Base-by-base conservation (phyloP, 108 stramenopile species). In the Conticribra guillardii region DNA sequence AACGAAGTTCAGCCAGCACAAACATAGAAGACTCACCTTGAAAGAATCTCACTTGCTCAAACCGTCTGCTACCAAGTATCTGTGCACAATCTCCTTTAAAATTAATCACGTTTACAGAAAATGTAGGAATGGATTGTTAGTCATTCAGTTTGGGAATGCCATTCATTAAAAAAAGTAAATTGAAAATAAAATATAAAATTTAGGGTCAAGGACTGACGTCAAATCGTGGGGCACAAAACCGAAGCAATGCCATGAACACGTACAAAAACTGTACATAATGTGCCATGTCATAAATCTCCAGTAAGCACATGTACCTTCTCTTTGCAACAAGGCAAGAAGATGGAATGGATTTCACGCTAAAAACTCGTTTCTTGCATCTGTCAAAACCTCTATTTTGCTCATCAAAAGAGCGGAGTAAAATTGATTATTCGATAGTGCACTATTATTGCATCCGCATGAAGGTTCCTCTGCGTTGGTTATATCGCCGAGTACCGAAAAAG, bases 171-270 rank as follows among this genome's bases (percentile, higher is more conserved):
- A 16, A 52, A 4, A 18, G 41, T 7, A 14, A 11, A 44, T 44
- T 44, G 41, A 11, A 44, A 11, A 14, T 14, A 11, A 44, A 7
- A 11, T 7, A 14, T 44, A 44, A 41, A 41, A 41, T 41, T 41
- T 41, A 41, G 37, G 37, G 37, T 41, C 37, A 11, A 41, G 37
- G 37, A 41, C 37, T 41, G 37, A 41, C 37, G 11, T 41, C 5
- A 41, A 41, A 41, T 41, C 37, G 37, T 41, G 37, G 37, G 37
- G 37, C 37, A 41, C 37, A 41, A 41, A 41, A 41, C 37, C 37
- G 11, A 41, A 41, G 37, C 37, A 41, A 41, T 41, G 37, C 37
- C 37, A 41, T 41, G 37, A 41, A n/a, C 16, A 16, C 16, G 16
- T 19, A 19, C 18, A 21, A 17, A 19, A 19, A 51, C 18, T 51